Evolutionary conservation across 169 alveolate species (phyloP).

Genomic region (Plasmodium chabaudi): DNA sequence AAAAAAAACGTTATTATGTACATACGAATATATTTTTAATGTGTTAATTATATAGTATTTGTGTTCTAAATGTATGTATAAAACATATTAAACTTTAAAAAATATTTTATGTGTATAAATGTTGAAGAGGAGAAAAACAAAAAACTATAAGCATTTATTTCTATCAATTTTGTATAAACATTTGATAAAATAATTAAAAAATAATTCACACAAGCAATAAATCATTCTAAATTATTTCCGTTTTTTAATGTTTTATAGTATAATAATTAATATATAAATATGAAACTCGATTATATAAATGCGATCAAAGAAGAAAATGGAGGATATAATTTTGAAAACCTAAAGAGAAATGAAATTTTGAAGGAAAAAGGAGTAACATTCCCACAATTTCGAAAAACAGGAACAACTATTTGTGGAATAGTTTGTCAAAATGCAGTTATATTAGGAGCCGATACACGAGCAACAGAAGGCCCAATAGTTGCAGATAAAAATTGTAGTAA

Average conservation of each 20-base stretch:
- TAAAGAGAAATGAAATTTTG: slow-evolving; percentile 73
- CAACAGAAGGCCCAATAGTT: slow-evolving; percentile 96
- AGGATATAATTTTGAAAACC: slow-evolving; percentile 72
- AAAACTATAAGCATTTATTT: too few species aligned
- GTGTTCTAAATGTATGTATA: not conserved
- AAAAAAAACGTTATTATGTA: not conserved
- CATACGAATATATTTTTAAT: not conserved
- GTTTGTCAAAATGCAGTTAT: slow-evolving; percentile 96
- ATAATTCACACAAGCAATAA: too few species aligned
- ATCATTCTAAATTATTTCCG: too few species aligned
- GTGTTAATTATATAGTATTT: not conserved
- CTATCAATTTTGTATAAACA: too few species aligned
- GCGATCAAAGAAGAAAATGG: slow-evolving; percentile 73
- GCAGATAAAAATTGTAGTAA: slow-evolving; percentile 97
- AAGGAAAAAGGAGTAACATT: slow-evolving; percentile 65
- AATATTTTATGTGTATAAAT: not conserved
- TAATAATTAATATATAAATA: slow-evolving; percentile 18
- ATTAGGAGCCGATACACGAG: slow-evolving; percentile 99
- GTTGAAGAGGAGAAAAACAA: not conserved
- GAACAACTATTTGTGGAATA: slow-evolving; percentile 99
- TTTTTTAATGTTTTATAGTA: not conserved
- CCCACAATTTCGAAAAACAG: slow-evolving; percentile 87
- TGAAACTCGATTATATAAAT: slow-evolving; percentile 74
- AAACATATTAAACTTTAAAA: not conserved
- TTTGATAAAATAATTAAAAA: too few species aligned